phyloP scores from a whole-genome alignment of 225 moss, liverwort and hornwort genomes.

The Anthoceros angustus region DNA sequence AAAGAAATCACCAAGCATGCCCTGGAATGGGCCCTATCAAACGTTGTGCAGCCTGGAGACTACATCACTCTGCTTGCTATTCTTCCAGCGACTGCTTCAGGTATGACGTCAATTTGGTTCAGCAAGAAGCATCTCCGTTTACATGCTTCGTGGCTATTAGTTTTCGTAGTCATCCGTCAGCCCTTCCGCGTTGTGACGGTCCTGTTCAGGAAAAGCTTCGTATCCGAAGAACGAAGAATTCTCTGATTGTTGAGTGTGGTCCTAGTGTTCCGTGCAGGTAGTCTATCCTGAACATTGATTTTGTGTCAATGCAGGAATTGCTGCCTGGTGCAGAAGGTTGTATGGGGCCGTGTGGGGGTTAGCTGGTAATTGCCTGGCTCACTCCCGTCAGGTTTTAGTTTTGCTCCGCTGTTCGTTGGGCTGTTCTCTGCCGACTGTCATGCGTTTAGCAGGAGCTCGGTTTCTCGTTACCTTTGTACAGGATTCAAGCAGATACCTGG shows the following conservation, averaged over 20 bases:
- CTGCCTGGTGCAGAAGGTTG: neutral
- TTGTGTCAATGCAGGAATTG: neutral
- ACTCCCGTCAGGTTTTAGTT: neutral
- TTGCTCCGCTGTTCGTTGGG: neutral
- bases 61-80: neutral
- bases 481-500: too few species aligned
- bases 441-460: neutral
- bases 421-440: neutral
- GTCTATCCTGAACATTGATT: neutral
- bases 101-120: neutral
- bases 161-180: neutral
- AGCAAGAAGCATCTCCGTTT: neutral
- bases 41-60: neutral
- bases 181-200: too few species aligned
- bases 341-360: neutral
- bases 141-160: neutral
- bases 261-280: too few species aligned
- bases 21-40: conserved; percentile 2
- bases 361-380: neutral
- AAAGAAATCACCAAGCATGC: conserved; percentile 3
- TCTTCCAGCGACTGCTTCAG: neutral
- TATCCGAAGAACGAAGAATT: too few species aligned
- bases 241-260: neutral
- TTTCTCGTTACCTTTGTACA: too few species aligned
- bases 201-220: too few species aligned